Conservation (phyloP, 2,329 filamentous ascomycete species). For the Pleomassaria siparia region DNA sequence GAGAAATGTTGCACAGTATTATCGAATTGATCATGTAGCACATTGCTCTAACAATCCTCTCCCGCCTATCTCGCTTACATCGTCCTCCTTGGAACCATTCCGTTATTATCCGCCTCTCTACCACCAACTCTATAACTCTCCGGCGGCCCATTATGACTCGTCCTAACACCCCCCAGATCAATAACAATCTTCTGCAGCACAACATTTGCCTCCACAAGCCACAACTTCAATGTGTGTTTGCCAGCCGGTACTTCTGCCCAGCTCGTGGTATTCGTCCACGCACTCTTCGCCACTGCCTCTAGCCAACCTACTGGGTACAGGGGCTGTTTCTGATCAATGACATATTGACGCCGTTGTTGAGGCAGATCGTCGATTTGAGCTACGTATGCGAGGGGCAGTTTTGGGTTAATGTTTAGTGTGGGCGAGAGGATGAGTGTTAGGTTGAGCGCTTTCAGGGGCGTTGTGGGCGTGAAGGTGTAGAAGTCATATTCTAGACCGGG, state of each 20-base stretch:
- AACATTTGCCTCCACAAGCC: slow-evolving; percentile 50
- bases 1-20: too few relatives aligned
- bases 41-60: too few relatives aligned
- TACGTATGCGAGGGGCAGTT: slow-evolving; percentile 53
- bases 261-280: slow-evolving; percentile 52
- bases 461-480: slow-evolving; percentile 37
- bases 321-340: slow-evolving; percentile 46
- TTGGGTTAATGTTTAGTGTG: slow-evolving; percentile 55
- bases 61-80: too few relatives aligned
- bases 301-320: slow-evolving; percentile 53
- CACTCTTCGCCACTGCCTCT: slow-evolving; percentile 52
- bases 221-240: slow-evolving; percentile 48
- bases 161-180: slow-evolving; percentile 36
- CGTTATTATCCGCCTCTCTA: slow-evolving; percentile 14
- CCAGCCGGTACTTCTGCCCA: slow-evolving; percentile 36
- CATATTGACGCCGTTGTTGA: slow-evolving; percentile 45
- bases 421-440: slow-evolving; percentile 47
- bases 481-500: slow-evolving; percentile 42
- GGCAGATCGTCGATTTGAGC: slow-evolving; percentile 49
- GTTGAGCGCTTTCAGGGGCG: slow-evolving; percentile 34
- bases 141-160: slow-evolving; percentile 39
- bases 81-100: background rate
- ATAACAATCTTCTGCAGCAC: slow-evolving; percentile 40
- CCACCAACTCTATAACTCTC: slow-evolving; percentile 42
- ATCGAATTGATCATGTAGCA: too few relatives aligned